A percentile compares a stretch with the other conserved stretches of the same genome.
phyloP scores from a whole-genome alignment of 805 yeast genomes.

The Blastobotrys mokoenaii region DNA sequence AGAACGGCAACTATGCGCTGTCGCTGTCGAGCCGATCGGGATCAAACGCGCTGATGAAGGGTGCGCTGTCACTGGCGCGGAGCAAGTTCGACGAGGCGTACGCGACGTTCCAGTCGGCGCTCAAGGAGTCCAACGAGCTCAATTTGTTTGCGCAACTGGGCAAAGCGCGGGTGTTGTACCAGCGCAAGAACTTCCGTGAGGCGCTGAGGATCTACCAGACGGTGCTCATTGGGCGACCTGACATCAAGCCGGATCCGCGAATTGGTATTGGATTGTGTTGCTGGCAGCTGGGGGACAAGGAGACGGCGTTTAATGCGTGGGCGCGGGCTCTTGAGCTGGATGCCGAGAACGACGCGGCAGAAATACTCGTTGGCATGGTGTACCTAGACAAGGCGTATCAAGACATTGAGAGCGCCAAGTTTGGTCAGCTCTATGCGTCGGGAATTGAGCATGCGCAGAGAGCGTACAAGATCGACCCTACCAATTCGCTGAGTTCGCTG shows the following conservation, averaged over 20 bases:
- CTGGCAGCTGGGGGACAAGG: conserved; percentile 76
- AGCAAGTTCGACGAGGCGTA: conserved; percentile 65
- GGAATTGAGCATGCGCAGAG: conserved; percentile 44
- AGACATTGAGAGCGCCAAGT: conserved; percentile 41
- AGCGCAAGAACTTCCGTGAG: conserved; percentile 59
- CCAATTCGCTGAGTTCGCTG: conserved; percentile 55
- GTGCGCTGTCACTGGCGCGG: conserved; percentile 49
- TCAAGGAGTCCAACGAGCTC: conserved; percentile 41
- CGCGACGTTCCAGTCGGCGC: conserved; percentile 55
- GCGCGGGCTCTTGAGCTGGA: conserved; percentile 63
- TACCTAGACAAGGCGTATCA: conserved; percentile 57
- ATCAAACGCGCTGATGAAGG: conserved; percentile 51
- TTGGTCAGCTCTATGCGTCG: conserved; percentile 46
- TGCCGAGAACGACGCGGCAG: conserved; percentile 51
- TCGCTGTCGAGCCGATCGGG: conserved; percentile 35
- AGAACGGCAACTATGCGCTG: conserved; percentile 40
- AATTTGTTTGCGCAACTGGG: conserved; percentile 75
- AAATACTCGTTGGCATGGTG: conserved; percentile 56
- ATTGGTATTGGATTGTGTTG: conserved; percentile 91
- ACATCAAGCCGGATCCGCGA: conserved; percentile 78
- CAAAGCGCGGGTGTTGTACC: conserved; percentile 72
- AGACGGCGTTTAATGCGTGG: conserved; percentile 78
- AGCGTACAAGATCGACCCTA: conserved; percentile 34
- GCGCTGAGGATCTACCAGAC: conserved; percentile 82
- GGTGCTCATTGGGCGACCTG: conserved; percentile 65